Conservation (phyloP, 2,329 filamentous ascomycete genomes). For the Ampelomyces quisqualis region DNA sequence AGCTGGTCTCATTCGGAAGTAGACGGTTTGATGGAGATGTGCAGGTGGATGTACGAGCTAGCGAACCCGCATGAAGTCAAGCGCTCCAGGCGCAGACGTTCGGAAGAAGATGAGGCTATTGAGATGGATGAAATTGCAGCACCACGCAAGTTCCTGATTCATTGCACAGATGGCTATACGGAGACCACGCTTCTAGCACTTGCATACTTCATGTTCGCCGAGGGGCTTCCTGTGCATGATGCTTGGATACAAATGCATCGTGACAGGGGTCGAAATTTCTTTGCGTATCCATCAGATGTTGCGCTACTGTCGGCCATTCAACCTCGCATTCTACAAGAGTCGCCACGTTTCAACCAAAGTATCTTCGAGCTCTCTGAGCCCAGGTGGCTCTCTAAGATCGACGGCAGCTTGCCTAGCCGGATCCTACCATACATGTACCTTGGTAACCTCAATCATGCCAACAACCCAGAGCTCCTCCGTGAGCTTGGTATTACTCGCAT, state of each 20-base stretch:
- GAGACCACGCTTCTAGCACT: conserved; percentile 87
- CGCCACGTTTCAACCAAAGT: conserved; percentile 57
- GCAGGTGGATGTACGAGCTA: conserved; percentile 85
- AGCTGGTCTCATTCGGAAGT: conserved; percentile 81
- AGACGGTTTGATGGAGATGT: conserved; percentile 80
- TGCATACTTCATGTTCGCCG: conserved; percentile 91
- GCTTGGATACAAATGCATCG: conserved; percentile 87
- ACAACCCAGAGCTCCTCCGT: conserved; percentile 80
- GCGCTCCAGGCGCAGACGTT: conserved; percentile 48
- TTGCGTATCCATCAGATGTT: conserved; percentile 91
- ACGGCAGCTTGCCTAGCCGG: conserved; percentile 87
- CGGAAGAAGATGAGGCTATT: conserved; percentile 56
- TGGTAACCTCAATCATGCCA: conserved; percentile 88
- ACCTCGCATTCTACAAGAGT: conserved; percentile 70
- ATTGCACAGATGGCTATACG: conserved; percentile 94
- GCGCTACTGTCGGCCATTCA: conserved; percentile 76
- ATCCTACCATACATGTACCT: conserved; percentile 94
- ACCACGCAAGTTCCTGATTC: conserved; percentile 74
- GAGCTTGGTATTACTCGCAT: conserved; percentile 83
- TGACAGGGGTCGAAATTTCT: conserved; percentile 84
- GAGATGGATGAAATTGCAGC: conserved; percentile 49
- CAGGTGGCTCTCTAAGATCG: conserved; percentile 77
- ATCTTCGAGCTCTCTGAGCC: conserved; percentile 64
- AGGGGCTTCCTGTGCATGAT: conserved; percentile 74
- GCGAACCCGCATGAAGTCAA: conserved; percentile 62